Conservation (phyloP, 148 eudicot species). For the Nepenthes mirabilis region DNA sequence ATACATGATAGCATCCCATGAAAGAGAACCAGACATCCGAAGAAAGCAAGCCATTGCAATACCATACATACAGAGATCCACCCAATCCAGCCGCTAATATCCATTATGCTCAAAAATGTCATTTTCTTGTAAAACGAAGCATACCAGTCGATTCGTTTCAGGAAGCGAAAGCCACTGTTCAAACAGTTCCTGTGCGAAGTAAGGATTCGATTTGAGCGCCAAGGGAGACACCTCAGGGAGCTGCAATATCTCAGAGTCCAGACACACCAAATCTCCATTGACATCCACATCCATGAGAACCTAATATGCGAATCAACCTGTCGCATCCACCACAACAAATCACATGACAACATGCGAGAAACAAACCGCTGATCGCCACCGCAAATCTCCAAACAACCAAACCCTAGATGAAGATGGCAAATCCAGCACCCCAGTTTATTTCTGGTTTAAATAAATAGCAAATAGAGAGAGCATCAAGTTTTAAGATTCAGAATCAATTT, state of each 20-base stretch:
- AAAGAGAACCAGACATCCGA: no score
- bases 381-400: slow-evolving; percentile 8
- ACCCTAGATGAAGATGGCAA: slow-evolving; percentile 6
- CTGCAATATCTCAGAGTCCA: slow-evolving; percentile 70
- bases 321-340: slow-evolving; percentile 10
- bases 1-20: no score
- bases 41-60: no score
- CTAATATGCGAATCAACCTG: slow-evolving; percentile 11
- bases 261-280: slow-evolving; percentile 48
- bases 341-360: slow-evolving; percentile 7
- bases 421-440: neutral
- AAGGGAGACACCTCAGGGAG: slow-evolving; percentile 66
- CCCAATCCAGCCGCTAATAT: no score
- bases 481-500: slow-evolving; percentile 5
- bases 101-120: no score
- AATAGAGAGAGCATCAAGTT: neutral
- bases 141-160: slow-evolving; percentile 60
- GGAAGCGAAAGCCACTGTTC: slow-evolving; percentile 89
- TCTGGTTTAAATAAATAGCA: neutral
- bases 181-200: slow-evolving; percentile 57
- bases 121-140: neutral
- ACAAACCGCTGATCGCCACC: slow-evolving; percentile 6
- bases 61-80: no score
- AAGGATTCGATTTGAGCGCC: slow-evolving; percentile 62
- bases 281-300: slow-evolving; percentile 58